Percentiles rank a stretch among this genome's conserved stretches.
Conservation (phyloP, 257 asterid species). For the Lycium barbarum region DNA sequence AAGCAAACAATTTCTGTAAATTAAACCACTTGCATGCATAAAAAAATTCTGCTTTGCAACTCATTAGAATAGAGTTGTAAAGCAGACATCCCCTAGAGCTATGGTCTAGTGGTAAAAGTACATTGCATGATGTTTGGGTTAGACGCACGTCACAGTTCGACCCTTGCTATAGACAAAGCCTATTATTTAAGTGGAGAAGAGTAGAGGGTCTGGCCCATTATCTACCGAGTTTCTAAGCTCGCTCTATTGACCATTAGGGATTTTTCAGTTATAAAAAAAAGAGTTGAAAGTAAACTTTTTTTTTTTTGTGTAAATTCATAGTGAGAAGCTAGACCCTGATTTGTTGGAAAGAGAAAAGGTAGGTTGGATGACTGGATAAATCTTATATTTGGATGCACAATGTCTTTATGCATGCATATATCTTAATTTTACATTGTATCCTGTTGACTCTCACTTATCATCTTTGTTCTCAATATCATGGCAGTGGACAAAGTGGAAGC, state of each 20-base stretch:
- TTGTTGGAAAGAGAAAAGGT: neutral
- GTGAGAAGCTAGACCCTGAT: neutral
- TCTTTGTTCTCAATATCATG: slow-evolving; percentile 37
- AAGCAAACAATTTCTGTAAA: neutral
- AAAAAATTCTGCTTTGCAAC: neutral
- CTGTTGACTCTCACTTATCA: neutral
- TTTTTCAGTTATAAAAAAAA: neutral
- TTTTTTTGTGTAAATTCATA: neutral
- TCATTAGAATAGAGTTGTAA: slow-evolving; percentile 4
- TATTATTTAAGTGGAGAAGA: neutral
- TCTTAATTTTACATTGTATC: neutral
- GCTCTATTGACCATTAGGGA: neutral
- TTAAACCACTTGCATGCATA: neutral
- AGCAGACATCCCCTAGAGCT: neutral
- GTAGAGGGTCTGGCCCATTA: neutral
- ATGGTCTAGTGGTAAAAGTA: neutral
- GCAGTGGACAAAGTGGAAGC: slow-evolving; percentile 92
- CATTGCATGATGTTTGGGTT: neutral
- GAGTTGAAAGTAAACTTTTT: neutral
- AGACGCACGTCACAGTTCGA: neutral
- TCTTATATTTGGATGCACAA: neutral
- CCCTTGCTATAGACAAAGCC: neutral
- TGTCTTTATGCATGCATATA: neutral
- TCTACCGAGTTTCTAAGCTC: neutral
- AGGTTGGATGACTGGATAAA: slow-evolving; percentile 16